Evolutionary conservation across 2,329 filamentous ascomycete species (phyloP).

Genomic region (Aspergillus tanneri): DNA sequence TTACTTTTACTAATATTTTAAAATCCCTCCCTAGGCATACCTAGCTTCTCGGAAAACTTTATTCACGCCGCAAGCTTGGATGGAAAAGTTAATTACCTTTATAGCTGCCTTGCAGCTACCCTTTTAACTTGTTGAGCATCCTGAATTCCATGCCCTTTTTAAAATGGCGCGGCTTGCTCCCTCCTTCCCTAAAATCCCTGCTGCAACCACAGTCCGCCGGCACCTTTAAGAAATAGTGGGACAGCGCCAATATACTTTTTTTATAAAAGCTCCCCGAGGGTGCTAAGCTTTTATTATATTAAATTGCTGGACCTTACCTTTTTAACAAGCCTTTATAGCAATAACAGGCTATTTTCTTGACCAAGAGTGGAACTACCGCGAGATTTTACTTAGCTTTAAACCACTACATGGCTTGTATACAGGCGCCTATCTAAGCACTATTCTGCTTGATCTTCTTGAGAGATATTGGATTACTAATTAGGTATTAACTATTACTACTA

Average conservation of each 20-base stretch:
- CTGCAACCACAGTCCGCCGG: not conserved
- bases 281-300: no score
- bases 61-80: not conserved
- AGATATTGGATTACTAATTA: not conserved
- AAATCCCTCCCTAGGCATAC: no score
- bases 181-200: constrained; percentile 6
- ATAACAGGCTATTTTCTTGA: not conserved
- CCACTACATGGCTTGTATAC: not conserved
- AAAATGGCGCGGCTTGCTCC: constrained; percentile 3
- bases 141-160: constrained; percentile 8
- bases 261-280: not conserved
- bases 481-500: not conserved
- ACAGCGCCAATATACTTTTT: not conserved
- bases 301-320: not conserved
- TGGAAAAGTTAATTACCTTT: constrained; percentile 3
- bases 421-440: not conserved
- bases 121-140: constrained; percentile 11
- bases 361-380: not conserved
- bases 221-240: not conserved
- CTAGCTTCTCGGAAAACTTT: not conserved
- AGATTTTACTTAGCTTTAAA: constrained; percentile 1
- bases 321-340: not conserved
- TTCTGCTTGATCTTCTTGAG: not conserved
- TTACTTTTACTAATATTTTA: no score
- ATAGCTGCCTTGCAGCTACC: constrained; percentile 3